Base-by-base conservation (phyloP, 768 basidiomycete genomes). In the Hypsizygus marmoreus region DNA sequence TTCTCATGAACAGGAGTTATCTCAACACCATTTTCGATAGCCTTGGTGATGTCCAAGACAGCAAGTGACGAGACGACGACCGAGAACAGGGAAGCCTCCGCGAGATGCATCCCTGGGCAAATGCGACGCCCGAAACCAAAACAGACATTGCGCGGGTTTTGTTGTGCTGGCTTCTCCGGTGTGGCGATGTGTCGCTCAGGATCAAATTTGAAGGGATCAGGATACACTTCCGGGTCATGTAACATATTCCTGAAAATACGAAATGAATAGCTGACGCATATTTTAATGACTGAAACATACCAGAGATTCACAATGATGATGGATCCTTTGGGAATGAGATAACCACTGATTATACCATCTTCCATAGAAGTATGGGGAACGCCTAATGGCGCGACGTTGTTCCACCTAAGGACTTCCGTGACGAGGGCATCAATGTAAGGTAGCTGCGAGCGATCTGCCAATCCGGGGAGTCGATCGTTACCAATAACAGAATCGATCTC, bases 41-140 rank as follows among this genome's bases (percentile, higher is more conserved):
- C 64, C 38, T 75, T 77, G 8, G 64, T 63, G 29, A 82, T 69
- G 8, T 78, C 57, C 35, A 82, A 79, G 6, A 67, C 71, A 0
- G 79, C 74, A 4, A 82, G 63, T 6, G 75, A 72, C 56, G 61
- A 71, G 0, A 68, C 68, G 2, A 74, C 58, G 6, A 68, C 65
- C 6, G 74, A 61, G 66, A 72, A 81, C 1, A 80, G 48, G 0
- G 76, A 77, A 0, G 72, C 67, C 38, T 82, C 78, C 0, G 80
- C 80, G 41, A 81, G 67, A 51, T 76, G 64, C 66, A 75, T 57
- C 0, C 80, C 80, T 26, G 71, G 73, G 46, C 76, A 76, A 19
- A 71, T 62, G 1, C 75, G 70, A 14, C 77, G 70, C 13, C 75
- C 76, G 40, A 65, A 79, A 1, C 77, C 77, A 49, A 80, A 80